A percentile compares a stretch with the other conserved stretches of the same genome.
Evolutionary conservation across 148 eudicot genomes (phyloP).

Genomic region (Euryodendron excelsum): DNA sequence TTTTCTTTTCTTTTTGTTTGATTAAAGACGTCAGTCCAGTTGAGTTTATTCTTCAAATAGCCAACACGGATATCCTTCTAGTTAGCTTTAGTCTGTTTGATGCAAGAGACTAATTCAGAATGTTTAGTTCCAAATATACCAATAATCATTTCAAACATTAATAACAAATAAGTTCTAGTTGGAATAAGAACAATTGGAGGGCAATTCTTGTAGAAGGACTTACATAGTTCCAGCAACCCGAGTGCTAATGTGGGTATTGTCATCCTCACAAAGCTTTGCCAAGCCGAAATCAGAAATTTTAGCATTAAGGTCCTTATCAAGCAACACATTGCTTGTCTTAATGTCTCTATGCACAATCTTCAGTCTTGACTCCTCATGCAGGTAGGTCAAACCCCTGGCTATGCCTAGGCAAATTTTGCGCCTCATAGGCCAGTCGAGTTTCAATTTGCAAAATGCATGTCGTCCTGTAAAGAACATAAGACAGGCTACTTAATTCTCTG

Average conservation of each 20-base stretch:
- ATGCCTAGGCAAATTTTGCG: slow-evolving; percentile 50
- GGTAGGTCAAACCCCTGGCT: slow-evolving; percentile 57
- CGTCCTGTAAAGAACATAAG: slow-evolving; percentile 27
- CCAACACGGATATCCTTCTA: neutral
- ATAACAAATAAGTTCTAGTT: neutral
- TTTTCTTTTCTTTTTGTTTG: no score
- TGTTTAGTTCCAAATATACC: neutral
- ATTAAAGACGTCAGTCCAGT: neutral
- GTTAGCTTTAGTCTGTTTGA: neutral
- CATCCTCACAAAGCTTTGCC: slow-evolving; percentile 59
- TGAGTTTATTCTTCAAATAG: neutral
- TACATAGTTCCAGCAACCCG: slow-evolving; percentile 64
- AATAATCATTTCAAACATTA: neutral
- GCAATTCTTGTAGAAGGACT: slow-evolving; percentile 15
- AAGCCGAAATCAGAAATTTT: slow-evolving; percentile 64
- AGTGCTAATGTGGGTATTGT: slow-evolving; percentile 55
- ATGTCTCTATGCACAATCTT: slow-evolving; percentile 63
- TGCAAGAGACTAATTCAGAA: neutral
- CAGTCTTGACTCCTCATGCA: slow-evolving; percentile 57
- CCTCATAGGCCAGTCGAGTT: slow-evolving; percentile 52
- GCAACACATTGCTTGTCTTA: slow-evolving; percentile 55
- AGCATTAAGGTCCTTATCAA: slow-evolving; percentile 55
- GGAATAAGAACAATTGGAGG: neutral
- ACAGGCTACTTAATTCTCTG: neutral
- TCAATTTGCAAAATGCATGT: slow-evolving; percentile 24